These are phyloP conservation scores for Aphanomyces invadans DNA, from an alignment of 352 stramenopile species.

Conservation along the genomic window DNA sequence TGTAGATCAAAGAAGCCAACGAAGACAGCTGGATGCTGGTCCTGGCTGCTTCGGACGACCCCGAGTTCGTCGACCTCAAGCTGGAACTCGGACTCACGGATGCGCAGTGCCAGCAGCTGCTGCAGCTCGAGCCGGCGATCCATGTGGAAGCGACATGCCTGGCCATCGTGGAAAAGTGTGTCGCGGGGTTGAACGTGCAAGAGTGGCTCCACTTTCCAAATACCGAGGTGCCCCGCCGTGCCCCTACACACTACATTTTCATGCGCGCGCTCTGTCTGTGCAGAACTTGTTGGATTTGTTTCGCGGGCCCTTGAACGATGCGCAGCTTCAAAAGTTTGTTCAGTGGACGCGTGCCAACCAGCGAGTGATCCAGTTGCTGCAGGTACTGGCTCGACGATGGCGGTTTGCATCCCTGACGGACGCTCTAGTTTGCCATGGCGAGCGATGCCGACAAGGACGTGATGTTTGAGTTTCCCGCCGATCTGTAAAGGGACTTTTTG, in stretches of 20 bases:
- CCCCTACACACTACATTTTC: background rate
- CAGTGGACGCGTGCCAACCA: constrained; percentile 73
- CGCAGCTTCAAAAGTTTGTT: constrained; percentile 79
- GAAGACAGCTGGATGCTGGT: constrained; percentile 70
- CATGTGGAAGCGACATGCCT: constrained; percentile 64
- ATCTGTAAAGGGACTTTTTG: too few species aligned
- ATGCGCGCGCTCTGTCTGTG: background rate
- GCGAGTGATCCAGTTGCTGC: constrained; percentile 57
- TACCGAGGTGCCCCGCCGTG: constrained; percentile 53
- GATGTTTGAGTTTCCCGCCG: constrained; percentile 50
- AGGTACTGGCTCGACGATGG: constrained; percentile 34
- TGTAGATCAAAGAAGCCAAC: constrained; percentile 69
- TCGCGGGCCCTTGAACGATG: constrained; percentile 67
- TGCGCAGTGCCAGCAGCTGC: constrained; percentile 56
- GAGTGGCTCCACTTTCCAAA: constrained; percentile 82
- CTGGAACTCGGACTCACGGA: constrained; percentile 53
- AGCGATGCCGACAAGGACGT: constrained; percentile 40
- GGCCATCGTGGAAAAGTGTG: constrained; percentile 75
- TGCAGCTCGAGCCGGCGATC: constrained; percentile 36
- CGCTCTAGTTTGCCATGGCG: constrained; percentile 34
- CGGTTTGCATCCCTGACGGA: too few species aligned
- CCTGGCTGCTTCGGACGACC: constrained; percentile 27
- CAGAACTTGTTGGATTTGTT: constrained; percentile 69
- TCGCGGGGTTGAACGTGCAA: constrained; percentile 65
- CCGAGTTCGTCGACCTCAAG: constrained; percentile 43